Evolutionary conservation across 805 yeast species (phyloP).

Genomic region (Starmerella khaoyaiensis): DNA sequence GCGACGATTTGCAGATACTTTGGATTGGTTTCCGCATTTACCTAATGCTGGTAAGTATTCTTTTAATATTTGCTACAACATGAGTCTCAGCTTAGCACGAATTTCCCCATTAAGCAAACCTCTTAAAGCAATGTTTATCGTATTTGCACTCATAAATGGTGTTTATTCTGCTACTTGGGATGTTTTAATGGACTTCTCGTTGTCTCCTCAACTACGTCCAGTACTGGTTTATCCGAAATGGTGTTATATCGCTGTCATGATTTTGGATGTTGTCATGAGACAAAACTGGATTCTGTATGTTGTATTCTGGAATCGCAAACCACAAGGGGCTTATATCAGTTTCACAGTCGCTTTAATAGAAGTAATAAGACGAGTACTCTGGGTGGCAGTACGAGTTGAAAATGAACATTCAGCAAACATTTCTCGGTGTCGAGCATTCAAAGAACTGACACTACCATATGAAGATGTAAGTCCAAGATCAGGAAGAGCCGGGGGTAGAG

Average conservation of each 20-base stretch:
- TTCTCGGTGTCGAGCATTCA: slow-evolving; percentile 68
- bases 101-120: slow-evolving; percentile 36
- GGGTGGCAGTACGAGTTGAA: slow-evolving; percentile 89
- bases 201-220: slow-evolving; percentile 39
- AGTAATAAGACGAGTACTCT: slow-evolving; percentile 64
- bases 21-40: slow-evolving; percentile 92
- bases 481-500: not conserved
- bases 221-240: slow-evolving; percentile 38
- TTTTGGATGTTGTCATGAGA: slow-evolving; percentile 58
- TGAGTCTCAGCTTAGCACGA: slow-evolving; percentile 64
- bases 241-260: slow-evolving; percentile 62
- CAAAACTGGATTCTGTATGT: slow-evolving; percentile 91
- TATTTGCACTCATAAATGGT: slow-evolving; percentile 65
- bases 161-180: slow-evolving; percentile 70
- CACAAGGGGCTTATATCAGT: slow-evolving; percentile 78
- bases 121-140: slow-evolving; percentile 47
- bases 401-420: slow-evolving; percentile 93
- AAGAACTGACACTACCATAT: slow-evolving; percentile 79
- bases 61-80: slow-evolving; percentile 53
- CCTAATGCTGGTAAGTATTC: slow-evolving; percentile 75
- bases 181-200: slow-evolving; percentile 89
- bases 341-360: slow-evolving; percentile 77
- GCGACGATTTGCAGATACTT: slow-evolving; percentile 83
- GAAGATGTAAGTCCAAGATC: slow-evolving; percentile 17
- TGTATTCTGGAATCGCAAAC: slow-evolving; percentile 57